Evolutionary conservation across 257 asterid genomes (phyloP).

Genomic region (Avicennia marina): DNA sequence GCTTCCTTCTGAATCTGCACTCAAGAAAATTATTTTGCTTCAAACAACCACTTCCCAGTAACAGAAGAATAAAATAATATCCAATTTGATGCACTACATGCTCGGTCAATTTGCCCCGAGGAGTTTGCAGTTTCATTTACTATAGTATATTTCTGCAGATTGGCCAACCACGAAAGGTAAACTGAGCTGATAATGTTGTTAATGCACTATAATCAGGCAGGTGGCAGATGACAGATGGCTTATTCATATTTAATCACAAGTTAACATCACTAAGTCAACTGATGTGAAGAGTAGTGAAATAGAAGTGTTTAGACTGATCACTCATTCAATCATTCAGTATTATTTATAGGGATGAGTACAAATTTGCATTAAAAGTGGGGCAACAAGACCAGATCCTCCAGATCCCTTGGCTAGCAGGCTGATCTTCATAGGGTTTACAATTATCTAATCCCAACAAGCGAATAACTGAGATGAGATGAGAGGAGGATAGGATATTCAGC

Average conservation of each 20-base stretch:
- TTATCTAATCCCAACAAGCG: not conserved
- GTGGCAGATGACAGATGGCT: slow-evolving; percentile 2
- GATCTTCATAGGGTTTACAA: not conserved
- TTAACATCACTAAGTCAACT: slow-evolving; percentile 29
- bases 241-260: slow-evolving; percentile 11
- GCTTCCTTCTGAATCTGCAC: slow-evolving; percentile 56
- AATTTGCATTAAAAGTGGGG: slow-evolving; percentile 4
- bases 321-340: not conserved
- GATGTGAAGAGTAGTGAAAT: slow-evolving; percentile 5
- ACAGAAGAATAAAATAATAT: no score
- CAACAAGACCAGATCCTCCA: slow-evolving; percentile 8
- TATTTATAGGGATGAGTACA: not conserved
- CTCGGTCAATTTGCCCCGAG: no score
- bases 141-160: slow-evolving; percentile 7
- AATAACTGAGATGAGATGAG: no score
- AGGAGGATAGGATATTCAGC: not conserved
- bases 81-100: no score
- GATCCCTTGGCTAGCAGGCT: slow-evolving; percentile 12
- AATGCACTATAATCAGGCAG: slow-evolving; percentile 10
- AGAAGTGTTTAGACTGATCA: slow-evolving; percentile 9
- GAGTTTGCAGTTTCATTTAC: slow-evolving; percentile 11
- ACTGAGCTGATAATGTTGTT: slow-evolving; percentile 15
- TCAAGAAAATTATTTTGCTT: not conserved
- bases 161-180: slow-evolving; percentile 14
- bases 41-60: no score